phyloP scores from a whole-genome alignment of 2,329 filamentous ascomycete species.

The Fonsecaea erecta region DNA sequence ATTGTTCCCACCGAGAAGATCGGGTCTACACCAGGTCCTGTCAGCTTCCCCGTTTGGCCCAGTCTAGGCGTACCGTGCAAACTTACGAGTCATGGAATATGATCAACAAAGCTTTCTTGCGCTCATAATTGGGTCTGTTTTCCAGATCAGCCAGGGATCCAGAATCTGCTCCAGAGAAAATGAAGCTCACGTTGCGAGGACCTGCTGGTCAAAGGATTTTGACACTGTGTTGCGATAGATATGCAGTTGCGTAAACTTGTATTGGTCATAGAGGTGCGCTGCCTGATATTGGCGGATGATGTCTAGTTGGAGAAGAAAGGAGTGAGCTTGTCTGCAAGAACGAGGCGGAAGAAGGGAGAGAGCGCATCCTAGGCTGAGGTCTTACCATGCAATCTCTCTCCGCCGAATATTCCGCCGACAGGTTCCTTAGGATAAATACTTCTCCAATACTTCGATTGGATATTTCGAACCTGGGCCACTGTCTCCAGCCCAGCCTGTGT shows the following conservation, averaged over 20 bases:
- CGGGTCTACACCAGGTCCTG: constrained; percentile 58
- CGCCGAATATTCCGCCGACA: constrained; percentile 56
- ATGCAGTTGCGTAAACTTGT: constrained; percentile 78
- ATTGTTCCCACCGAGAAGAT: constrained; percentile 70
- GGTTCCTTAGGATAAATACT: constrained; percentile 76
- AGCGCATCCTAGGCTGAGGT: not conserved
- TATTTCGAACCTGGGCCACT: constrained; percentile 61
- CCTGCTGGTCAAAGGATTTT: constrained; percentile 82
- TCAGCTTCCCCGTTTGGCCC: not conserved
- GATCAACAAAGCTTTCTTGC: constrained; percentile 72
- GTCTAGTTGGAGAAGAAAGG: constrained; percentile 52
- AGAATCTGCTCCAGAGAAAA: not conserved
- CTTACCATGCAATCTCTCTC: constrained; percentile 67
- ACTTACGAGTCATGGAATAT: constrained; percentile 75
- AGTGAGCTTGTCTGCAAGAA: constrained; percentile 20
- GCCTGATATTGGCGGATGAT: constrained; percentile 78
- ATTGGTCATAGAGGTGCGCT: constrained; percentile 69
- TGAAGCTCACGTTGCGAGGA: constrained; percentile 70
- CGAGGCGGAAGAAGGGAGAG: no score
- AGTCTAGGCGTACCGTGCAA: constrained; percentile 25
- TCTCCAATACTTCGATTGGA: constrained; percentile 76
- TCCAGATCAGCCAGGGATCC: constrained; percentile 4
- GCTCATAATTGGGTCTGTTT: constrained; percentile 65
- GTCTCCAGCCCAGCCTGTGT: constrained; percentile 60
- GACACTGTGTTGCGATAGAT: constrained; percentile 75